Evolutionary conservation across 768 basidiomycete species (phyloP), one percentile per base, ranked within the genome.

Genomic region (Podaxis sp.): DNA sequence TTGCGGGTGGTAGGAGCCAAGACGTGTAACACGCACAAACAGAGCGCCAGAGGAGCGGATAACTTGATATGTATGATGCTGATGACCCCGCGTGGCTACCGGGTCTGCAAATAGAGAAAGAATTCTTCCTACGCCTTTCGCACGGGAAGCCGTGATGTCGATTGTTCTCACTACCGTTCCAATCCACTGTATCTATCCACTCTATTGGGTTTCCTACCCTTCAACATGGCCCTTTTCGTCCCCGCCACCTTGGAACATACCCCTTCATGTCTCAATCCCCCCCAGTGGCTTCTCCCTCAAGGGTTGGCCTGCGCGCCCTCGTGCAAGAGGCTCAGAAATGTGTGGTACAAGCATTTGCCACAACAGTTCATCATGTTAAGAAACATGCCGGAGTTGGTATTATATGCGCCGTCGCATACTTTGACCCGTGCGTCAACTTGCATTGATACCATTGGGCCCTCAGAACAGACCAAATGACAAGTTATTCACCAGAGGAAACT

Each of bases 401-500:
- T 44, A 80, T 91, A 17, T 88, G 87, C 52, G 79, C 85, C 4
- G 87, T 90, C n/a, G 89, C 89, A 1, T 90, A 90, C 70, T 87
- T 88, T 67, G 86, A 88, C 65, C 87, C 87, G 87, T 87, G 68
- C 65, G 86, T 74, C n/a, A 38, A 36, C 15, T 20, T 64, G 20
- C 50, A 24, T 20, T 33, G 33, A 8, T 51, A 49, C 26, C 50
- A 44, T 41, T 17, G 24, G 30, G 51, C 49, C 44, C 28, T 55
- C 50, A 60, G 24, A 65, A 33, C 37, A n/a, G 26, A 24, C 22
- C 11, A 28, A 55, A 40, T 26, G 10, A 38, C 54, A 40, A 15
- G 17, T 22, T 5, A 12, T 28, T 56, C 51, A 26, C 5, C 58
- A 85, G 85, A 38, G 89, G 91, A 28, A 93, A 92, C 68, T 91